Evolutionary conservation across 202 grass and related monocot species (phyloP).

Genomic region (Brachypodium distachyon): DNA sequence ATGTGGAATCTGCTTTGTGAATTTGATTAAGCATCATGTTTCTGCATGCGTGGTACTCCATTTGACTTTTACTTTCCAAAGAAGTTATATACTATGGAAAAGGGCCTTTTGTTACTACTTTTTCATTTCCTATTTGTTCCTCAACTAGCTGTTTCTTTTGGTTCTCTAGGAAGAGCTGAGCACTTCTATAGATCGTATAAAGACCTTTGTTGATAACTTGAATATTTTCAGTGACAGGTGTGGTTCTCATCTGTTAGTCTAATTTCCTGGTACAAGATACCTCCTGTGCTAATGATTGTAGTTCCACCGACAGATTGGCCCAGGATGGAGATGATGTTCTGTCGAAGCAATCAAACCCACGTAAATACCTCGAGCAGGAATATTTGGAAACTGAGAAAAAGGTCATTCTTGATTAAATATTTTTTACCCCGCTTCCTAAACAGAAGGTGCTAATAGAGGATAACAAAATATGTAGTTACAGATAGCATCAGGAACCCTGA

Average conservation of each 20-base stretch:
- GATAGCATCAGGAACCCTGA: background rate
- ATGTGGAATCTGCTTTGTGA: conserved; percentile 58
- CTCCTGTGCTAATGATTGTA: conserved; percentile 22
- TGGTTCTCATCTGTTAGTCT: background rate
- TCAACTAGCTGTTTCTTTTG: conserved; percentile 18
- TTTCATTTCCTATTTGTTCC: background rate
- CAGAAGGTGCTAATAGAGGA: background rate
- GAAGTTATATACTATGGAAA: background rate
- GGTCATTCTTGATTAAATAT: conserved; percentile 21
- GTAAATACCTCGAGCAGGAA: conserved; percentile 69
- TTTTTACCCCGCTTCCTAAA: background rate
- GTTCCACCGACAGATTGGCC: conserved; percentile 38
- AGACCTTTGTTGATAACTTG: conserved; percentile 68
- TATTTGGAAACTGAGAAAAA: conserved; percentile 67
- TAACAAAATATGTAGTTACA: background rate
- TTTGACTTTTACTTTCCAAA: conserved; percentile 15
- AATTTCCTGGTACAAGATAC: conserved; percentile 2
- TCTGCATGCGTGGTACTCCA: conserved; percentile 67
- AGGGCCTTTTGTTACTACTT: background rate
- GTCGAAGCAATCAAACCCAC: conserved; percentile 56
- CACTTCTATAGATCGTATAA: conserved; percentile 45
- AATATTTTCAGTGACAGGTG: conserved; percentile 69
- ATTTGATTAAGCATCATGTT: conserved; percentile 80
- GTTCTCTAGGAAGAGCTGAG: conserved; percentile 45
- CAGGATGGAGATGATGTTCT: conserved; percentile 30